Conservation (phyloP, 108 stramenopile species). For the Fistulifera pelliculosa region DNA sequence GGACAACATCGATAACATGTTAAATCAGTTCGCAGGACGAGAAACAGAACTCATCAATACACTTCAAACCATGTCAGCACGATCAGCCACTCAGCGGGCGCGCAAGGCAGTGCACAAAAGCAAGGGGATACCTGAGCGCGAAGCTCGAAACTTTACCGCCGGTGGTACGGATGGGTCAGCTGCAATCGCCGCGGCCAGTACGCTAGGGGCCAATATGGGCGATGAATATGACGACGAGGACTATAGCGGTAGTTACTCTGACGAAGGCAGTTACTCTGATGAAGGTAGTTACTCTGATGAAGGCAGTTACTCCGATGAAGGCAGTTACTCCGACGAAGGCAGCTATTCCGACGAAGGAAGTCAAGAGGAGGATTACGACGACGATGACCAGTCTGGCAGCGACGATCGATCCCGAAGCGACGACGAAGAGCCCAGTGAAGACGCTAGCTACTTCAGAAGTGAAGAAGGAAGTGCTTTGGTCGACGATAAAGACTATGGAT, state of each 20-base stretch:
- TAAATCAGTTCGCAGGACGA: conserved; percentile 70
- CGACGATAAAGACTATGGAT: not conserved
- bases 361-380: not conserved
- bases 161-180: conserved; percentile 25
- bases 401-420: not conserved
- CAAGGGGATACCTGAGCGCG: conserved; percentile 24
- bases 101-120: conserved; percentile 70
- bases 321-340: not conserved
- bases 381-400: not conserved
- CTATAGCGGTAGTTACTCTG: not conserved
- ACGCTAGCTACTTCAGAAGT: not conserved
- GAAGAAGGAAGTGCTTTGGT: not conserved
- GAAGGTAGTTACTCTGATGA: not conserved
- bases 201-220: conserved; percentile 22
- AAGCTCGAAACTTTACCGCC: conserved; percentile 1
- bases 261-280: not conserved
- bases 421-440: not conserved
- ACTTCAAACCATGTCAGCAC: conserved; percentile 72
- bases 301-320: not conserved
- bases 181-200: conserved; percentile 51
- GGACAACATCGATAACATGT: conserved; percentile 74
- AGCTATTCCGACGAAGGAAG: conserved; percentile 1
- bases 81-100: conserved; percentile 58
- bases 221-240: conserved; percentile 19
- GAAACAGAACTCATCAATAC: conserved; percentile 74